A percentile compares a stretch with the other conserved stretches of the same genome.
Evolutionary conservation across 2,329 filamentous ascomycete genomes (phyloP).

Genomic region (Phialemoniopsis sp.): DNA sequence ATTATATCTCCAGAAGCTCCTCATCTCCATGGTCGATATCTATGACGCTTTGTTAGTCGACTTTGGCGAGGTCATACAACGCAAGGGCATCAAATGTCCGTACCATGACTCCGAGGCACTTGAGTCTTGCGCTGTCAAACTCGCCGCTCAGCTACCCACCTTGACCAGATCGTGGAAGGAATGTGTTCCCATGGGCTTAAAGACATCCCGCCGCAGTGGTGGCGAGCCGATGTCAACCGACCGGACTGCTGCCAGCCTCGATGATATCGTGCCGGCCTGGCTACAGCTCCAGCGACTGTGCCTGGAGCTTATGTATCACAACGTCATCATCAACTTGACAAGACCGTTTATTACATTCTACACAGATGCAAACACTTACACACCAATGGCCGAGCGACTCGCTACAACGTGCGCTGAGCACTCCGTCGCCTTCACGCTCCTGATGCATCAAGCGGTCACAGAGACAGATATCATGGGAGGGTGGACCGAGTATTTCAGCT

Average conservation of each 20-base stretch:
- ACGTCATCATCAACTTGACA: slow-evolving; percentile 19
- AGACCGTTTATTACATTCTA: slow-evolving; percentile 23
- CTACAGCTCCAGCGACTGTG: slow-evolving; percentile 25
- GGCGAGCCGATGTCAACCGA: slow-evolving; percentile 22
- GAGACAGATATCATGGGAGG: slow-evolving; percentile 19
- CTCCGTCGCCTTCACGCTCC: slow-evolving; percentile 21
- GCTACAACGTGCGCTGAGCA: slow-evolving; percentile 17
- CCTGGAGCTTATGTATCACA: slow-evolving; percentile 26
- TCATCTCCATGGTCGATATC: slow-evolving; percentile 21
- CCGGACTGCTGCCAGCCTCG: slow-evolving; percentile 16
- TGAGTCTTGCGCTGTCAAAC: slow-evolving; percentile 17
- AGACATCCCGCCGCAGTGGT: slow-evolving; percentile 15
- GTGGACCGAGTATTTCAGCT: slow-evolving; percentile 21
- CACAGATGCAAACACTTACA: slow-evolving; percentile 4
- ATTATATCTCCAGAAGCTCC: slow-evolving; percentile 25
- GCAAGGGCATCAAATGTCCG: slow-evolving; percentile 12
- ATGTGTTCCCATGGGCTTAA: slow-evolving; percentile 21
- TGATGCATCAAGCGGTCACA: slow-evolving; percentile 20
- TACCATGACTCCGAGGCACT: slow-evolving; percentile 18
- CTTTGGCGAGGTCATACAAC: slow-evolving; percentile 13
- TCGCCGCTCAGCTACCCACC: slow-evolving; percentile 2
- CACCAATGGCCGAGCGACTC: slow-evolving; percentile 12
- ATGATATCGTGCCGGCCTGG: slow-evolving; percentile 22
- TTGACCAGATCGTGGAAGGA: slow-evolving; percentile 17
- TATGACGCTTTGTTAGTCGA: slow-evolving; percentile 24